Evolutionary conservation across 805 yeast species (phyloP), one percentile per base, ranked within the genome.

Genomic region (Yarrowia sp.): DNA sequence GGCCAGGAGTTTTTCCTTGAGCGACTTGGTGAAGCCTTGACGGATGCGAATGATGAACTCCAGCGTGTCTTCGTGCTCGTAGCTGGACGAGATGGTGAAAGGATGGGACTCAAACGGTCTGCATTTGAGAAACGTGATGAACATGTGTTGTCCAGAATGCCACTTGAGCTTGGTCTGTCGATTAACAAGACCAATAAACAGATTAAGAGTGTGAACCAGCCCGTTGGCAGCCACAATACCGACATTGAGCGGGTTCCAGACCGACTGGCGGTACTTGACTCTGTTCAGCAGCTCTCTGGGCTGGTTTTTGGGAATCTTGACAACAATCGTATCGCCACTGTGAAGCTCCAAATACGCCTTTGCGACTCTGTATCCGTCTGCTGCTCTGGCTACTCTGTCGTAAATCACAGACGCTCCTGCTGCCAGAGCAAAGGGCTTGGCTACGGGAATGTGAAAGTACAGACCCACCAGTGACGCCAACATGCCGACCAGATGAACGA

Each of bases 31-130:
- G 67, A 73, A 73, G 40, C 75, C 75, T 43, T 68, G 65, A 30
- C 74, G 67, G 26, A 75, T 74, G 24, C 75, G 67, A 63, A 73
- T 69, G 63, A 73, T 72, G 8, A 73, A 66, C 58, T 70, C 72
- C 35, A 73, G 65, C 10, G 64, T 52, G 62, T 68, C 68, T 10
- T 65, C 51, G 38, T 65, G 49, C 16, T 30, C 49, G 11, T 35
- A 28, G 11, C 35, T 51, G 11, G 72, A 70, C 10, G 71, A 71
- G 19, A 70, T 65, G 26, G 72, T 68, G 58, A 70, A 70, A 2
- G 72, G 72, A 32, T 70, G 72, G 2, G 71, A 66, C 56, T 70
- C 69, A 26, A 70, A 66, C 4, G 40, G 30, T 0, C 67, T 63
- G 43, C 70, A 68, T 12, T 66, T 64, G 12, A 66, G 24, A 21